phyloP scores from a whole-genome alignment of 345 rosid genomes.

The Erucastrum elatum region DNA sequence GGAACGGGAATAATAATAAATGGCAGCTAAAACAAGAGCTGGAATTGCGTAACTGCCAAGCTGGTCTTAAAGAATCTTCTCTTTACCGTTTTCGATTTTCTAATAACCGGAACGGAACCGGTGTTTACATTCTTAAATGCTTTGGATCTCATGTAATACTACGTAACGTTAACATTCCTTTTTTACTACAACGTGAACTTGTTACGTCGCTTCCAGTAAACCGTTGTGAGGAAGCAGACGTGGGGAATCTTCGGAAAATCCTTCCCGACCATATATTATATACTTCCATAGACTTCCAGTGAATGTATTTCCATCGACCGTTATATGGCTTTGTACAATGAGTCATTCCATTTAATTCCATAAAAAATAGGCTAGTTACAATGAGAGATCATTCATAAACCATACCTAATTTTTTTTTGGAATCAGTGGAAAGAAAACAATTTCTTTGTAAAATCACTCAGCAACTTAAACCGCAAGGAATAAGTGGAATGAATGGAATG shows the following conservation, averaged over 20 bases:
- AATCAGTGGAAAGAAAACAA: no score
- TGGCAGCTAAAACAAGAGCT: constrained; percentile 21
- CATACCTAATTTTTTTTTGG: no score
- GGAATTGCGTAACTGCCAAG: constrained; percentile 25
- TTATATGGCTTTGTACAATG: background rate
- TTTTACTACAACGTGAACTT: background rate
- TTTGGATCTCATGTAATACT: background rate
- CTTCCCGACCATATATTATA: background rate
- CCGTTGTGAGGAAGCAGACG: constrained; percentile 1
- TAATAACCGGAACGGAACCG: background rate
- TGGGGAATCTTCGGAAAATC: background rate
- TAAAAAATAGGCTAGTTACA: no score
- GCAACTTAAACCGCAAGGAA: no score
- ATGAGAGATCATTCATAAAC: no score
- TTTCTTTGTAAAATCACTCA: no score
- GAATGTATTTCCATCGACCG: background rate
- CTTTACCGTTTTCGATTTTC: constrained; percentile 1
- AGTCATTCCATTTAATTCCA: background rate
- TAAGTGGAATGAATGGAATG: no score
- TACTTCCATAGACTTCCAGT: background rate
- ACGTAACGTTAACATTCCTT: background rate
- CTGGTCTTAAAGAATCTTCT: constrained; percentile 4
- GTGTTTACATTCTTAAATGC: background rate
- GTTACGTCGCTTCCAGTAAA: background rate
- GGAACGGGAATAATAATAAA: constrained; percentile 1